Evolutionary conservation across 2,329 filamentous ascomycete genomes (phyloP).

Genomic region (Penicillium sp.): DNA sequence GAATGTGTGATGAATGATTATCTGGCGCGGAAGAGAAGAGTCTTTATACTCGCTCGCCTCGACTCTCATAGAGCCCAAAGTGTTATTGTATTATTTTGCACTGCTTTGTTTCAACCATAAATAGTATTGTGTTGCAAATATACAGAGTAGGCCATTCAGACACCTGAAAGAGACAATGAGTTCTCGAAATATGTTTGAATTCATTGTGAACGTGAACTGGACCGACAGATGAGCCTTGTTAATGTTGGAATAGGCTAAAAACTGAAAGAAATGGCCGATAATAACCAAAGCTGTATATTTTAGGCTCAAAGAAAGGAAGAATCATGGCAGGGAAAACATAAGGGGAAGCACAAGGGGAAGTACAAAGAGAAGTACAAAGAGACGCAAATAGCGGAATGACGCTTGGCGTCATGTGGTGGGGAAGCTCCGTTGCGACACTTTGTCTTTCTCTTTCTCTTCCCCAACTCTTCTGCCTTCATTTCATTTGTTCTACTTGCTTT

Average conservation of each 20-base stretch:
- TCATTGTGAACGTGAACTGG: neutral
- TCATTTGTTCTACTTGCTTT: constrained; percentile 1
- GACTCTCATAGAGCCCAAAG: too few relatives aligned
- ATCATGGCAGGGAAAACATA: neutral
- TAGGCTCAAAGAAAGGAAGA: neutral
- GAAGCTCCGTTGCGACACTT: constrained; percentile 20
- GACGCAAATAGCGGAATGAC: constrained; percentile 6
- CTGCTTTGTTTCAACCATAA: constrained; percentile 2
- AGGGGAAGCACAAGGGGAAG: neutral
- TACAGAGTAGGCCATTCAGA: neutral
- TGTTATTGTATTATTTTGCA: neutral
- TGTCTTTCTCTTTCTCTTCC: neutral
- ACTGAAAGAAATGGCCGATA: neutral
- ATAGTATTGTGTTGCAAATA: neutral
- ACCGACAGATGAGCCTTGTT: neutral
- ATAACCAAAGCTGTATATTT: neutral
- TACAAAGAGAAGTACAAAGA: constrained; percentile 3
- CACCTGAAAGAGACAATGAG: neutral
- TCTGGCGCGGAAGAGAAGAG: neutral
- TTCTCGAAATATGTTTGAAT: neutral
- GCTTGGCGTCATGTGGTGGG: constrained; percentile 31
- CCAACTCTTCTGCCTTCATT: neutral
- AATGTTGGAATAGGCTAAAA: too few relatives aligned
- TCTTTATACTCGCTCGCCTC: neutral
- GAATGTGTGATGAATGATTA: neutral